Percentiles rank a stretch among this genome's conserved stretches.
phyloP scores from a whole-genome alignment of 352 stramenopile species.

The Phytophthora sp. region DNA sequence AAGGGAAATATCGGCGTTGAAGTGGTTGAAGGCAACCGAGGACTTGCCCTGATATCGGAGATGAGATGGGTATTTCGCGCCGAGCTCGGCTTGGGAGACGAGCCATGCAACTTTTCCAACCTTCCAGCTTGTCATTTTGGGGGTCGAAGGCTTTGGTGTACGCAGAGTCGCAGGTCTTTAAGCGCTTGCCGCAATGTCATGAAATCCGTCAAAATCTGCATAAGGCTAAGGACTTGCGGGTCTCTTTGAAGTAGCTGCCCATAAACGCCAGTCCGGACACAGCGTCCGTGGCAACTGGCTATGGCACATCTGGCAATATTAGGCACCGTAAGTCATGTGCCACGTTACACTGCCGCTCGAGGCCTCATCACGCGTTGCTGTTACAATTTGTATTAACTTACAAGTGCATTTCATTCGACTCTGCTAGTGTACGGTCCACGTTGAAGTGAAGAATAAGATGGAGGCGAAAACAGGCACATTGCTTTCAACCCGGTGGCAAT shows the following conservation, averaged over 20 bases:
- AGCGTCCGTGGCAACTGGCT: too few species aligned
- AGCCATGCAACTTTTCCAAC: constrained; percentile 2
- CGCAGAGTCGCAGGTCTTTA: constrained; percentile 2
- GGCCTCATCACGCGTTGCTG: constrained; percentile 3
- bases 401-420: constrained; percentile 10
- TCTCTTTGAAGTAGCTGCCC: too few species aligned
- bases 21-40: constrained; percentile 9
- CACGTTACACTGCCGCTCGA: constrained; percentile 18
- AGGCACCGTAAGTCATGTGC: not conserved
- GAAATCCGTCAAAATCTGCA: constrained; percentile 1
- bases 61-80: not conserved
- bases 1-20: constrained; percentile 22
- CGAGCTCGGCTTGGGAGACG: too few species aligned
- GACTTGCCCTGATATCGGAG: constrained; percentile 29
- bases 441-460: constrained; percentile 29
- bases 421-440: constrained; percentile 5
- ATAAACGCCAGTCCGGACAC: too few species aligned
- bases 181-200: too few species aligned
- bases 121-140: constrained; percentile 4
- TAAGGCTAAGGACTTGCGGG: too few species aligned
- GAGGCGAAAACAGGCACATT: too few species aligned
- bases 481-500: not conserved
- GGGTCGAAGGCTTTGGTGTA: constrained; percentile 5
- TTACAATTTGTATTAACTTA: too few species aligned
- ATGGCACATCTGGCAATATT: too few species aligned